A percentile compares a stretch with the other conserved stretches of the same genome.
phyloP scores from a whole-genome alignment of 495 filamentous ascomycete species.

The Xylaria acuta region DNA sequence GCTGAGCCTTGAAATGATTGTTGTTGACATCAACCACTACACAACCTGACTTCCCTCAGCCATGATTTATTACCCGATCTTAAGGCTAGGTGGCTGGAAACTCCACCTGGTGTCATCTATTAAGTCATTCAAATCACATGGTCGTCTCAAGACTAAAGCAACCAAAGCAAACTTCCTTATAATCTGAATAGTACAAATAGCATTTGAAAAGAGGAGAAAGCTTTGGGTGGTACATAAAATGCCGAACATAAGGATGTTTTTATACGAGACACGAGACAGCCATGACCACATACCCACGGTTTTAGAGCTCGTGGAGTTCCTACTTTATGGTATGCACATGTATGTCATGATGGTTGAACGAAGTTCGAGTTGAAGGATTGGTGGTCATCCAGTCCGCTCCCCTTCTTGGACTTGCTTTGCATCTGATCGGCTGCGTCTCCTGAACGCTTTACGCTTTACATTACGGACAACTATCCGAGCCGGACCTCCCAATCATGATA shows the following conservation, averaged over 20 bases:
- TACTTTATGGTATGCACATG: neutral
- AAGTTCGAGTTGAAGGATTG: neutral
- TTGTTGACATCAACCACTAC: neutral
- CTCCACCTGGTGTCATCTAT: neutral
- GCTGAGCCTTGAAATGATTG: constrained; percentile 24
- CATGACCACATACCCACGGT: constrained; percentile 13
- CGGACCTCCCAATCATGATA: neutral
- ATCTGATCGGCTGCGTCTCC: neutral
- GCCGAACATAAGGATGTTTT: neutral
- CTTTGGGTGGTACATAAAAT: constrained; percentile 5
- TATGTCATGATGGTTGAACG: neutral
- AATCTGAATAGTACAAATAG: neutral
- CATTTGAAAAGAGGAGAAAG: constrained; percentile 2
- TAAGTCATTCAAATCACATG: neutral
- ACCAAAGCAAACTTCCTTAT: neutral
- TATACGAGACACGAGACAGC: constrained; percentile 13
- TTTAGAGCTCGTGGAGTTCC: constrained; percentile 1
- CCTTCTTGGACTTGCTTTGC: neutral
- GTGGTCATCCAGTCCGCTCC: neutral
- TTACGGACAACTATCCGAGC: constrained; percentile 7
- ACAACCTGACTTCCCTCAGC: neutral
- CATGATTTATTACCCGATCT: neutral
- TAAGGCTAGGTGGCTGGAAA: neutral
- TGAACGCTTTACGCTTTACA: neutral
- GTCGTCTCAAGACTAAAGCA: neutral